Evolutionary conservation across 1,284 basidiomycete genomes (phyloP), one percentile per base, ranked within the genome.

Genomic region (Kalmanozyma brasiliensis): DNA sequence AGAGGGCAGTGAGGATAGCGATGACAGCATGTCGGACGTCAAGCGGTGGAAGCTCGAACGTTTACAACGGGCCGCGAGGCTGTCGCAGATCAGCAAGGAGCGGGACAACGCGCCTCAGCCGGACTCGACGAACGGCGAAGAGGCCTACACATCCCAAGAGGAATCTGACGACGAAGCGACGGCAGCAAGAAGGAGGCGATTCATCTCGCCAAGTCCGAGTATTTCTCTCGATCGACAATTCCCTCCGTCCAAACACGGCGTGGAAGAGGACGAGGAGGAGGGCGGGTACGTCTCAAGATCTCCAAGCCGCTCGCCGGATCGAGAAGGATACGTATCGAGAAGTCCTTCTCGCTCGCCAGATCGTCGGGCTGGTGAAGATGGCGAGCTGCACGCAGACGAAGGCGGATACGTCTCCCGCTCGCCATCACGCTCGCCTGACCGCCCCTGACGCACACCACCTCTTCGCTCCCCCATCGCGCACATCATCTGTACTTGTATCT

Each of bases 81-180:
- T 36, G 1, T 30, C 52, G 29, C 7, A 24, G 11, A 19, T 23
- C 30, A 52, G 14, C 9, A 33, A 40, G n/a, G n/a, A 19, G 17
- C 14, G 11, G 10, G 4, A 16, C 16, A 20, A n/a, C 14, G 35
- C 9, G 23, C 22, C 20, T 22, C n/a, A 20, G 17, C 26, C 35
- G 19, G 19, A n/a, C 11, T 29, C 19, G 13, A 20, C 16, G 16
- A 17, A 35, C 11, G 42, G 14, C 7, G 45, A 9, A 23, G 32
- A 14, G 8, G 49, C 63, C 47, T 74, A 63, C 51, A 77, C 49
- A 30, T 76, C 46, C 61, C 82, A 59, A 57, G 79, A 62, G 45
- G 66, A 73, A 11, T 46, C 86, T 84, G 88, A 89, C 30, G 83
- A 85, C 42, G 85, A 83, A 44, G 38, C 0, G 17, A 17, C 17